phyloP scores from a whole-genome alignment of 768 basidiomycete genomes.

The Amanita subjunquillea region DNA sequence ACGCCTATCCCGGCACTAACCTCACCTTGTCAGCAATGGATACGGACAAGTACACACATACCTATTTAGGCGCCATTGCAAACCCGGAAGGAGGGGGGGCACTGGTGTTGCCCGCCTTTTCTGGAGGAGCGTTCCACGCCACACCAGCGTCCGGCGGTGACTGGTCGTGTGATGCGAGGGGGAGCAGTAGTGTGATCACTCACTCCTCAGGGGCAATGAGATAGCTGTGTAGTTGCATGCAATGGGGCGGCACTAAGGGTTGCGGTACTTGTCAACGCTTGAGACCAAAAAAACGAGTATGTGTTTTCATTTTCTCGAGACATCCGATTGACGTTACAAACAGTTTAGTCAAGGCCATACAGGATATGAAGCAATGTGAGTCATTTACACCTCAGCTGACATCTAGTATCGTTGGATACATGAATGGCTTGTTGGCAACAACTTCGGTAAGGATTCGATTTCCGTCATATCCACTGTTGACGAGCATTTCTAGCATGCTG shows the following conservation, averaged over 20 bases:
- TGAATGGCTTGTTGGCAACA: too few relatives aligned
- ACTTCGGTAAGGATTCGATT: too few relatives aligned
- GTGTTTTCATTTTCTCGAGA: not conserved
- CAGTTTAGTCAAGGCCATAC: too few relatives aligned
- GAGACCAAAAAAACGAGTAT: not conserved
- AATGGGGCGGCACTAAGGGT: not conserved
- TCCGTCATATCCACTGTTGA: too few relatives aligned
- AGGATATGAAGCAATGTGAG: too few relatives aligned
- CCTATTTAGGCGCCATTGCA: not conserved
- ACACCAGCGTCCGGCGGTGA: not conserved
- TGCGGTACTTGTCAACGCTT: not conserved
- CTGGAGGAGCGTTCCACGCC: not conserved
- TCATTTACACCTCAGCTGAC: too few relatives aligned
- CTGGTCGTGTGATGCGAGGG: slow-evolving; percentile 1
- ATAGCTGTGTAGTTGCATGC: not conserved
- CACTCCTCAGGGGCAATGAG: slow-evolving; percentile 1
- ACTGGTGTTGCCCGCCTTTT: not conserved
- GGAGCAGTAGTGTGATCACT: slow-evolving; percentile 2
- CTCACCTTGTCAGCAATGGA: not conserved
- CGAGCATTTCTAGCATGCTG: too few relatives aligned
- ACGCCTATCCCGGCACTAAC: not conserved
- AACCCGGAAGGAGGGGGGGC: slow-evolving; percentile 1
- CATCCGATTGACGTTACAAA: too few relatives aligned
- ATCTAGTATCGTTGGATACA: too few relatives aligned
- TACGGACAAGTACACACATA: not conserved